A percentile compares a stretch with the other conserved stretches of the same genome.
phyloP scores from a whole-genome alignment of 768 basidiomycete species.

The Plicaturopsis crispa region DNA sequence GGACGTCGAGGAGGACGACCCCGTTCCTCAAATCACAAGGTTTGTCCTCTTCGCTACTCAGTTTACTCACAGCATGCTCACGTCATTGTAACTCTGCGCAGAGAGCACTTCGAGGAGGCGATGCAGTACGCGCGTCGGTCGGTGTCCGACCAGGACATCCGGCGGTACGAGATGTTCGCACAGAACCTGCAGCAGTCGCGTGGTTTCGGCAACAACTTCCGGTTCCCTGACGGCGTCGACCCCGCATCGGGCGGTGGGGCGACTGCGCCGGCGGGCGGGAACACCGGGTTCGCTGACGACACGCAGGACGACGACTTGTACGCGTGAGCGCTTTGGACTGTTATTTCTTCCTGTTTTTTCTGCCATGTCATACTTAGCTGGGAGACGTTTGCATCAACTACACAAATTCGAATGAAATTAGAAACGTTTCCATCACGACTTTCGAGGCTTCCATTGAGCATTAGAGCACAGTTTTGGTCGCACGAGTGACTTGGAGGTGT shows the following conservation, averaged over 20 bases:
- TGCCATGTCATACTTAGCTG: too few relatives aligned
- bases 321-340: slow-evolving; percentile 52
- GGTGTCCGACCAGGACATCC: slow-evolving; percentile 93
- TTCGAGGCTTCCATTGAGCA: too few relatives aligned
- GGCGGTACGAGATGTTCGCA: slow-evolving; percentile 97
- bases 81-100: slow-evolving; percentile 8
- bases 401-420: too few relatives aligned
- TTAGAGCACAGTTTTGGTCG: too few relatives aligned
- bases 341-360: too few relatives aligned
- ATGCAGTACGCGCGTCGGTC: slow-evolving; percentile 97
- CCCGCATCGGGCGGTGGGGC: slow-evolving; percentile 19
- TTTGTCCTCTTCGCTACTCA: slow-evolving; percentile 21
- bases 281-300: slow-evolving; percentile 80
- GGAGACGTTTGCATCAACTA: too few relatives aligned
- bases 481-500: too few relatives aligned
- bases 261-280: slow-evolving; percentile 42
- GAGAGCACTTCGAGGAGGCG: slow-evolving; percentile 97
- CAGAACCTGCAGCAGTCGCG: slow-evolving; percentile 92
- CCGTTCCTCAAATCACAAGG: slow-evolving; percentile 83
- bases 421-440: too few relatives aligned
- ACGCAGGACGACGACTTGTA: slow-evolving; percentile 88
- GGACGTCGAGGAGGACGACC: slow-evolving; percentile 70
- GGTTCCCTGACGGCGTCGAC: slow-evolving; percentile 81
- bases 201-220: slow-evolving; percentile 92
- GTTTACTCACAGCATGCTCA: background rate